phyloP scores from a whole-genome alignment of 2,329 filamentous ascomycete genomes.

The Cladophialophora chaetospira region DNA sequence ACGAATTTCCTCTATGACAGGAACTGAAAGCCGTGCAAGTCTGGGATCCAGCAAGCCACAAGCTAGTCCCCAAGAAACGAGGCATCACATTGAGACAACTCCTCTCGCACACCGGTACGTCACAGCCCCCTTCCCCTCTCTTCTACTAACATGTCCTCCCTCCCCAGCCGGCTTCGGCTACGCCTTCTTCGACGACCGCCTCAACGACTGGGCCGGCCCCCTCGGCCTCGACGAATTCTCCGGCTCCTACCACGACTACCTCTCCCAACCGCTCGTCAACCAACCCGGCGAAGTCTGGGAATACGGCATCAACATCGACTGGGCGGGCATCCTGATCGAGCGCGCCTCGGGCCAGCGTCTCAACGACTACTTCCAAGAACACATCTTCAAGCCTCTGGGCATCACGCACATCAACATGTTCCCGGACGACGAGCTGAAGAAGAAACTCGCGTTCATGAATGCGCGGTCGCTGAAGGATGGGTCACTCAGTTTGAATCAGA shows the following conservation, averaged over 20 bases:
- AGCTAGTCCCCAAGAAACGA: conserved; percentile 41
- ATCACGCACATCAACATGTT: conserved; percentile 59
- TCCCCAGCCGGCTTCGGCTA: conserved; percentile 46
- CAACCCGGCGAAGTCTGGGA: conserved; percentile 66
- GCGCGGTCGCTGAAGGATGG: conserved; percentile 50
- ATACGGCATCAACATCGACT: conserved; percentile 60
- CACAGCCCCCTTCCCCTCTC: background rate
- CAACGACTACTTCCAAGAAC: conserved; percentile 53
- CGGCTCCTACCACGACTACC: conserved; percentile 50
- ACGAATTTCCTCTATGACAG: background rate
- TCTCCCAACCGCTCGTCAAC: conserved; percentile 58
- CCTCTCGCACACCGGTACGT: conserved; percentile 49
- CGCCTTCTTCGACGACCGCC: conserved; percentile 49
- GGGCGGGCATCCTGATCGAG: conserved; percentile 55
- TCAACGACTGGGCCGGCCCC: conserved; percentile 46
- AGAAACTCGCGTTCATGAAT: conserved; percentile 61
- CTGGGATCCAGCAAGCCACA: conserved; percentile 36
- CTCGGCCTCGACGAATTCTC: conserved; percentile 61
- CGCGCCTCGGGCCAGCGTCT: conserved; percentile 48
- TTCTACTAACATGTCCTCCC: background rate
- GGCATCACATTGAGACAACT: conserved; percentile 56
- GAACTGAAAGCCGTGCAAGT: conserved; percentile 55
- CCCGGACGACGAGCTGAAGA: conserved; percentile 56
- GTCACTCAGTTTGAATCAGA: conserved; percentile 35
- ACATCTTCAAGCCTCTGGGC: conserved; percentile 53